A percentile compares a stretch with the other conserved stretches of the same genome.
These are phyloP conservation scores for Penicillium sp. DNA, from an alignment of 2,329 filamentous ascomycete genomes.

Conservation along the genomic window DNA sequence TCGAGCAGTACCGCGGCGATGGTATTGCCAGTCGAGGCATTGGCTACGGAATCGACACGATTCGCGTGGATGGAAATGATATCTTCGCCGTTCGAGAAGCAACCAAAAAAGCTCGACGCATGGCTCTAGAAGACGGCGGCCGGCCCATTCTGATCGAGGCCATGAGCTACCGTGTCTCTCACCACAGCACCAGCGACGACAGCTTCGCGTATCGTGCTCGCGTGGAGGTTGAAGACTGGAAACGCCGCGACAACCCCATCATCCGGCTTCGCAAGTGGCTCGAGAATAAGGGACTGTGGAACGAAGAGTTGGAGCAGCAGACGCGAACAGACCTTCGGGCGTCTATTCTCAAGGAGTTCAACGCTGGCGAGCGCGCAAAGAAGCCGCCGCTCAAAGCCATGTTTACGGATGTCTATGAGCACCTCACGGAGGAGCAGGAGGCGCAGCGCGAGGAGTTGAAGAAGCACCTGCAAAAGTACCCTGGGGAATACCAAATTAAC, in stretches of 20 bases:
- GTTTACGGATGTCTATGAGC: conserved; percentile 87
- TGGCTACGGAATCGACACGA: conserved; percentile 91
- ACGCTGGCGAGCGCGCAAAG: conserved; percentile 60
- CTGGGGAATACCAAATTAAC: conserved; percentile 81
- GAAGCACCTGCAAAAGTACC: conserved; percentile 77
- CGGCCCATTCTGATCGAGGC: conserved; percentile 84
- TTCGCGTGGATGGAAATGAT: conserved; percentile 91
- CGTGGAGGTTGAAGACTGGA: conserved; percentile 94
- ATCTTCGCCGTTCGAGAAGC: conserved; percentile 83
- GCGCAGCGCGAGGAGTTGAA: conserved; percentile 73
- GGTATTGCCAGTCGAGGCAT: conserved; percentile 83
- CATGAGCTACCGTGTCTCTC: conserved; percentile 96
- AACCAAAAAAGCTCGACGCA: conserved; percentile 69
- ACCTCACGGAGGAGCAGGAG: conserved; percentile 73
- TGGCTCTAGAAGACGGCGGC: conserved; percentile 77
- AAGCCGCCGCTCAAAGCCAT: conserved; percentile 51
- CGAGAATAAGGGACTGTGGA: conserved; percentile 77
- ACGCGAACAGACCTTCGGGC: conserved; percentile 63
- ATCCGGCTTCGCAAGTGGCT: conserved; percentile 85
- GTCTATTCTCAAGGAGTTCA: conserved; percentile 78
- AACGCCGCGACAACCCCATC: conserved; percentile 81
- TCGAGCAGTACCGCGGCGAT: conserved; percentile 88
- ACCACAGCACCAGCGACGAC: conserved; percentile 96
- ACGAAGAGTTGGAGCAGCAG: conserved; percentile 75
- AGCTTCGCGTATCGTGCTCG: conserved; percentile 92